Percentiles rank a stretch among this genome's conserved stretches.
phyloP scores from a whole-genome alignment of 2,329 filamentous ascomycete species.

The Phaeosphaeria sp. region DNA sequence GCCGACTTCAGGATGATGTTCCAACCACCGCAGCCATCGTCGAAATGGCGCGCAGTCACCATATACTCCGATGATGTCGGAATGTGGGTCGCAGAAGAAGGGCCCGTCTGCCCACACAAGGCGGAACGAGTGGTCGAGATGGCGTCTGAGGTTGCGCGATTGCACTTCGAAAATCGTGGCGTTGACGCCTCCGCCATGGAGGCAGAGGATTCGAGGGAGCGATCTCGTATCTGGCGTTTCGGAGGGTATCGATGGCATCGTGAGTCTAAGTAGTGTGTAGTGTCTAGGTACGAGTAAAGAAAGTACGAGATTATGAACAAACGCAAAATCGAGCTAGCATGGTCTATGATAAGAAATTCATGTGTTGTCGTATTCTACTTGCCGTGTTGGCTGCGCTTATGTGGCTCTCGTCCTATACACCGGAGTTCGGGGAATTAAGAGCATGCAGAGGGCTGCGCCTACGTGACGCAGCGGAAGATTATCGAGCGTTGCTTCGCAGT shows the following conservation, averaged over 20 bases:
- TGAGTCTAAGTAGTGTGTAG: not conserved
- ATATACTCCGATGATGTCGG: conserved; percentile 70
- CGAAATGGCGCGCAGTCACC: conserved; percentile 70
- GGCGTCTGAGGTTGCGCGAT: conserved; percentile 62
- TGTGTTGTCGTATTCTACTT: not conserved
- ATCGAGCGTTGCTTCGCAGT: not conserved
- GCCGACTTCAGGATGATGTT: conserved; percentile 63
- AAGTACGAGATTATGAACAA: not conserved
- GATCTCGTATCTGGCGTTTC: conserved; percentile 31
- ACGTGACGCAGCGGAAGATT: not conserved
- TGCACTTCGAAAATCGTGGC: conserved; percentile 73
- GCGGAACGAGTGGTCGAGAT: conserved; percentile 67
- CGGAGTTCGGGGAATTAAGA: not conserved
- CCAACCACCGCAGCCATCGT: conserved; percentile 69
- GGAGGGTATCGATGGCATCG: conserved; percentile 23
- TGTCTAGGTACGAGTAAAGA: not conserved
- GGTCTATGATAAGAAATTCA: not conserved
- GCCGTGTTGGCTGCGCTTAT: not conserved
- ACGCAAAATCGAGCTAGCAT: conserved; percentile 7
- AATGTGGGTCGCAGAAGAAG: conserved; percentile 67
- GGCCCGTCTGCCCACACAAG: conserved; percentile 77
- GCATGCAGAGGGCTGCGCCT: not conserved
- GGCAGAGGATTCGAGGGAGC: conserved; percentile 74
- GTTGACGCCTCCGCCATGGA: conserved; percentile 81
- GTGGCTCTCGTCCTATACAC: not conserved